These are phyloP conservation scores for Penstemon newberryi DNA, from an alignment of 257 asterid genomes.

Conservation along the genomic window DNA sequence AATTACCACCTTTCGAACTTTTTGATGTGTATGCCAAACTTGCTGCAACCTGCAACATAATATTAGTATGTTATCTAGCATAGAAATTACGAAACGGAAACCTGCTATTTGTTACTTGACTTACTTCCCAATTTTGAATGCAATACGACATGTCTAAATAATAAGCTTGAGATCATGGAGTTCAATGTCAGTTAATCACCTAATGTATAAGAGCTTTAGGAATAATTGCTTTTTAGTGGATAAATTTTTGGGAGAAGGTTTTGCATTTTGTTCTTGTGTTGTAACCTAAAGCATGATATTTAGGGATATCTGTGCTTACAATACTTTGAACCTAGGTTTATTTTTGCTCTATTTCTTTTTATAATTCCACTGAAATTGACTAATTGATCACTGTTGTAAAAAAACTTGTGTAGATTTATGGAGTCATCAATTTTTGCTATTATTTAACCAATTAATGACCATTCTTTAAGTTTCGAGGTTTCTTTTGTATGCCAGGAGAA, in stretches of 20 bases:
- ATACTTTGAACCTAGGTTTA: too few species aligned
- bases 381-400: too few species aligned
- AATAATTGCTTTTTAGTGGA: slow-evolving; percentile 15
- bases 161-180: slow-evolving; percentile 14
- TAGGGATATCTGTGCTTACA: neutral
- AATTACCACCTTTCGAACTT: neutral
- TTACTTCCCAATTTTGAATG: neutral
- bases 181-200: slow-evolving; percentile 17
- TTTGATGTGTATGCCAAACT: slow-evolving; percentile 4
- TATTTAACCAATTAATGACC: too few species aligned
- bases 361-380: too few species aligned
- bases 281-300: neutral
- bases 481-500: too few species aligned
- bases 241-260: slow-evolving; percentile 9
- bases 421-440: too few species aligned
- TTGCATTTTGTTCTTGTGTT: slow-evolving; percentile 16
- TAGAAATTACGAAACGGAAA: neutral
- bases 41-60: neutral
- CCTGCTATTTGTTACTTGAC: neutral
- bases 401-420: too few species aligned
- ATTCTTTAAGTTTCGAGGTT: too few species aligned
- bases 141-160: neutral
- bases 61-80: neutral
- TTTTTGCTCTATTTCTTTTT: too few species aligned
- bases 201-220: slow-evolving; percentile 11